Evolutionary conservation across 352 stramenopile species (phyloP).

Genomic region (Phytopythium montanum): DNA sequence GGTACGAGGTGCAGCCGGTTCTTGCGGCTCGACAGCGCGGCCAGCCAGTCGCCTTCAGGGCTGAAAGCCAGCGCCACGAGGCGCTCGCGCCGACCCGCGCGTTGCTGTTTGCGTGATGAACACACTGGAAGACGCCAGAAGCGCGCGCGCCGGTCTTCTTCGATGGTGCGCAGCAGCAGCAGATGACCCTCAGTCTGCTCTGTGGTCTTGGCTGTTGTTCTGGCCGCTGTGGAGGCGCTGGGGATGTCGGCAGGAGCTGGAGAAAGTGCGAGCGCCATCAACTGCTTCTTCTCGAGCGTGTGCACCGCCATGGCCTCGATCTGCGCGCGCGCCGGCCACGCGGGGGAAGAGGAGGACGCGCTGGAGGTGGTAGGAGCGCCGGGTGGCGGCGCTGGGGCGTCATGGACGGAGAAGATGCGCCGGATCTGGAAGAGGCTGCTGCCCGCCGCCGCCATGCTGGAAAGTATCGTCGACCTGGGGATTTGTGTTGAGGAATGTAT

Average conservation of each 20-base stretch:
- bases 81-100: conserved; percentile 39
- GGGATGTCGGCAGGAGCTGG: conserved; percentile 26
- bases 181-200: conserved; percentile 37
- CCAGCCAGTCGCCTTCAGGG: conserved; percentile 85
- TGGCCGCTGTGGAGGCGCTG: not conserved
- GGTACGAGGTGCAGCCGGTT: conserved; percentile 78
- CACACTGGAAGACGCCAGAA: conserved; percentile 70
- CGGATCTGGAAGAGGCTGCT: conserved; percentile 76
- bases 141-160: conserved; percentile 65
- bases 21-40: conserved; percentile 64
- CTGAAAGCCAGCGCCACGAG: conserved; percentile 73
- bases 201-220: not conserved
- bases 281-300: conserved; percentile 67
- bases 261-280: conserved; percentile 56
- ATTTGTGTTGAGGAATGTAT: too few species aligned
- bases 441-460: conserved; percentile 20
- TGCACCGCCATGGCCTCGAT: conserved; percentile 68
- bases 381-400: not conserved
- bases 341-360: not conserved
- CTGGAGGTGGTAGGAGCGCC: not conserved
- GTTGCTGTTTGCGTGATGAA: conserved; percentile 62
- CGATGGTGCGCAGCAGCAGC: conserved; percentile 67
- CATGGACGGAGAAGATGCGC: conserved; percentile 44
- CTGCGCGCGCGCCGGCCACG: conserved; percentile 17
- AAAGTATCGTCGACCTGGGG: too few species aligned